These are phyloP conservation scores for Collybia nuda DNA, from an alignment of 768 basidiomycete species.

Conservation along the genomic window DNA sequence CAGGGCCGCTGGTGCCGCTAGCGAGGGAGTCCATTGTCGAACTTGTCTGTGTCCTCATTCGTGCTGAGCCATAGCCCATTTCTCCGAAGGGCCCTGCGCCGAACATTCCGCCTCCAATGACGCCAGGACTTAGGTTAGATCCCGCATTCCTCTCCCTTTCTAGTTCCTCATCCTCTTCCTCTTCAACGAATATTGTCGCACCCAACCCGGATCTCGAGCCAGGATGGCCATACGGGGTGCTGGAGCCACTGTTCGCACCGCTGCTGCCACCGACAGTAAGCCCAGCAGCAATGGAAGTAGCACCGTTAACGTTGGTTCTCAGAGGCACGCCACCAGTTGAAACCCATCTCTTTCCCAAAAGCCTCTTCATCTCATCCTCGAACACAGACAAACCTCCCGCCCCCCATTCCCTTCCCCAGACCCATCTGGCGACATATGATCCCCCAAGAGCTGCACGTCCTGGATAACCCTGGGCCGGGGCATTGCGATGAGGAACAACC, in stretches of 20 bases:
- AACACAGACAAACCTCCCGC: slow-evolving; percentile 57
- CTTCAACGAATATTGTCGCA: slow-evolving; percentile 59
- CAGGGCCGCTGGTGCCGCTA: slow-evolving; percentile 24
- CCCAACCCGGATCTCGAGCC: slow-evolving; percentile 49
- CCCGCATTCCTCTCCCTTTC: slow-evolving; percentile 47
- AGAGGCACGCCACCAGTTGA: slow-evolving; percentile 57
- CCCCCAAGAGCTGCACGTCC: slow-evolving; percentile 70
- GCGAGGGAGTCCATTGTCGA: slow-evolving; percentile 36
- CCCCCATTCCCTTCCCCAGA: slow-evolving; percentile 71
- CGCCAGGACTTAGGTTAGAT: slow-evolving; percentile 15
- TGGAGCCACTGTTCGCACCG: slow-evolving; percentile 62
- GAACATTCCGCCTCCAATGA: slow-evolving; percentile 23
- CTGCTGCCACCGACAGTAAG: slow-evolving; percentile 33
- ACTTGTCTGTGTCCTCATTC: slow-evolving; percentile 57
- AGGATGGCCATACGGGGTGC: slow-evolving; percentile 62
- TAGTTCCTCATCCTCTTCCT: slow-evolving; percentile 74
- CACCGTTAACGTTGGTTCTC: slow-evolving; percentile 59
- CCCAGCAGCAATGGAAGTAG: slow-evolving; percentile 16
- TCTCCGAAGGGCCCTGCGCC: slow-evolving; percentile 36
- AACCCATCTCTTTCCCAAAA: slow-evolving; percentile 76
- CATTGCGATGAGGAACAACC: slow-evolving; percentile 68
- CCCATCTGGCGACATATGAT: slow-evolving; percentile 83
- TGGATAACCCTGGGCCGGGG: slow-evolving; percentile 68
- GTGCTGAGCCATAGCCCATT: slow-evolving; percentile 29
- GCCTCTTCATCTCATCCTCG: slow-evolving; percentile 75